A percentile compares a stretch with the other conserved stretches of the same genome.
These are phyloP conservation scores for Monosporascus sp. DNA, from an alignment of 2,329 filamentous ascomycete species.

Conservation along the genomic window DNA sequence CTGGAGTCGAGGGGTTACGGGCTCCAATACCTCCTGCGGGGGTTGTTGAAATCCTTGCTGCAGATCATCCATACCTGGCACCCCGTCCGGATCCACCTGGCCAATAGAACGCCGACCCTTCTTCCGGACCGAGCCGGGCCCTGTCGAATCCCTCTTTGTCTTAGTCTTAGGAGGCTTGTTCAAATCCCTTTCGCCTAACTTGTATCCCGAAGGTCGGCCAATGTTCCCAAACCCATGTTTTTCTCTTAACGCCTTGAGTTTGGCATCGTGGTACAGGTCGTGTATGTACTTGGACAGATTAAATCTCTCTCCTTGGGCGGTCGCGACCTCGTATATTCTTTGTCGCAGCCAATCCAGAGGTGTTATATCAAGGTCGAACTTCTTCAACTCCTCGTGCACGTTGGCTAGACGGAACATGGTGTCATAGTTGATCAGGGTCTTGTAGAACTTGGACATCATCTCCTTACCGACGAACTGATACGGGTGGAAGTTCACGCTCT, in stretches of 20 bases:
- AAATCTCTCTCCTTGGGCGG: slow-evolving; percentile 40
- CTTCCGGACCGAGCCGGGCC: slow-evolving; percentile 12
- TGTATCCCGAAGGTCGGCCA: slow-evolving; percentile 43
- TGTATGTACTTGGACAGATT: slow-evolving; percentile 46
- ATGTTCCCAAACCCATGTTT: slow-evolving; percentile 54
- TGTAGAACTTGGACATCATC: slow-evolving; percentile 38
- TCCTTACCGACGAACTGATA: slow-evolving; percentile 51
- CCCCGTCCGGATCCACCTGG: slow-evolving; percentile 25
- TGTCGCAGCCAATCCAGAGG: slow-evolving; percentile 54
- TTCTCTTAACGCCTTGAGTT: slow-evolving; percentile 41
- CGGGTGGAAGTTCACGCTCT: slow-evolving; percentile 47
- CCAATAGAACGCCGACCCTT: slow-evolving; percentile 25
- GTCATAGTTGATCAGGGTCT: slow-evolving; percentile 45
- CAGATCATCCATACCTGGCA: slow-evolving; percentile 8
- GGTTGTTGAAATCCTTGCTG: slow-evolving; percentile 8
- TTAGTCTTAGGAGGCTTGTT: slow-evolving; percentile 24
- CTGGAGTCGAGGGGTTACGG: slow-evolving; percentile 21
- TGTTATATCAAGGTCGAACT: slow-evolving; percentile 46
- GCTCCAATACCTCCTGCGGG: slow-evolving; percentile 19
- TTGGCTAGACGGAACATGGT: slow-evolving; percentile 52
- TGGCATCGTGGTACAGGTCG: slow-evolving; percentile 52
- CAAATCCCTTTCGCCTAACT: slow-evolving; percentile 34
- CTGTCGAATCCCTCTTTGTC: slow-evolving; percentile 18
- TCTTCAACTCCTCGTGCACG: slow-evolving; percentile 47
- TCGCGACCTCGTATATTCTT: slow-evolving; percentile 46